Evolutionary conservation across 2,329 filamentous ascomycete genomes (phyloP), one percentile per base, ranked within the genome.

Genomic region (Penicillium sp.): DNA sequence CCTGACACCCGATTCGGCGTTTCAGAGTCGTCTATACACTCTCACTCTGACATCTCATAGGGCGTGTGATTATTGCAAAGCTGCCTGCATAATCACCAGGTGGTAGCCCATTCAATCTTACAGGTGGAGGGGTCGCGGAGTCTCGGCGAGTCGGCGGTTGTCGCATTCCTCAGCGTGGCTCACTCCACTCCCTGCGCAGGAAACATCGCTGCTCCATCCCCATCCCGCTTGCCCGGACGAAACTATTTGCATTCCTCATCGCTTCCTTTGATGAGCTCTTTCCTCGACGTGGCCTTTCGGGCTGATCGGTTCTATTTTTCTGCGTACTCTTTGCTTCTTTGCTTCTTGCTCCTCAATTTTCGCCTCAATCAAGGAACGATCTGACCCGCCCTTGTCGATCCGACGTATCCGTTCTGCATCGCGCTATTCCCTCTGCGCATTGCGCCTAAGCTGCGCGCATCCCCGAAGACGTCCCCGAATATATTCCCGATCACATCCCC

Each of bases 161-260:
- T 59, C 55, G 55, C 65, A 67, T 69, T 69, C 66, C 60, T 54
- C 49, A 52, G 58, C 42, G 62, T 59, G 64, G 67, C 61, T 45
- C 57, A 54, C 41, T 58, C 56, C 48, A 55, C 54, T 42, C 52
- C 38, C 25, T 60, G 62, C 62, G 62, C 63, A 64, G 63, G 28
- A 31, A 31, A 31, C 28, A 31, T 28, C 25, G 20, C 25, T 66
- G 63, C 35, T 28, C 25, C 56, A 48, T 53, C 63, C 63, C 57
- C 60, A 55, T 57, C 53, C 57, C 48, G 51, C 42, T 51, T 51
- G 55, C 50, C 17, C 50, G 49, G 28, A 31, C 28, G 10, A 47
- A 47, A 28, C 22, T 48, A 59, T 51, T 55, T 62, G 59, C 34
- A 35, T 45, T 58, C 38, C 35, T 55, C 25, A 34, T 48, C 11